Conservation (phyloP, 257 asterid species). For the Petrea volubilis region DNA sequence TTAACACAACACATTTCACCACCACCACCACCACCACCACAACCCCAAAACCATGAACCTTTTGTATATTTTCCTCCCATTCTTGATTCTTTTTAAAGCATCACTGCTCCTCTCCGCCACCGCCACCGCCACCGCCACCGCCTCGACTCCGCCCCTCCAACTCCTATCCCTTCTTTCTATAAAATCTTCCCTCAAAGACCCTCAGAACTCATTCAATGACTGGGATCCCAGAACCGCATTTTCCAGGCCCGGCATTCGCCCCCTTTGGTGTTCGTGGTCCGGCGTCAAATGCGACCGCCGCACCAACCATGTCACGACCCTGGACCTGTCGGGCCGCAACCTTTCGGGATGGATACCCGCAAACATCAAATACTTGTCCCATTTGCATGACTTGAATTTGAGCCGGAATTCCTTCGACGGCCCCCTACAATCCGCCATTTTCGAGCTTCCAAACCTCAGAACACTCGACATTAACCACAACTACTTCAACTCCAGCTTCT, state of each 20-base stretch:
- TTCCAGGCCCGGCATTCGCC: slow-evolving; percentile 36
- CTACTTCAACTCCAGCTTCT: slow-evolving; percentile 61
- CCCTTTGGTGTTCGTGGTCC: slow-evolving; percentile 80
- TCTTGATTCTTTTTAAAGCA: slow-evolving; percentile 24
- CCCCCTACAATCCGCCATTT: slow-evolving; percentile 49
- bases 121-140: slow-evolving; percentile 3
- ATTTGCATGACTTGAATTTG: slow-evolving; percentile 61
- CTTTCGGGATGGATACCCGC: slow-evolving; percentile 68
- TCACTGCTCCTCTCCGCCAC: slow-evolving; percentile 7
- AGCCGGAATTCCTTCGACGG: slow-evolving; percentile 74
- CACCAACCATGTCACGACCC: slow-evolving; percentile 39
- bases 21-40: slow-evolving; percentile 23
- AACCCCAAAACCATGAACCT: slow-evolving; percentile 48
- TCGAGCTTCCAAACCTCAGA: slow-evolving; percentile 53
- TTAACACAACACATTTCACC: slow-evolving; percentile 32
- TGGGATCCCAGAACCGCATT: slow-evolving; percentile 59
- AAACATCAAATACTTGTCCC: slow-evolving; percentile 45
- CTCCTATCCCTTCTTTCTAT: slow-evolving; percentile 60
- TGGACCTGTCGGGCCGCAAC: slow-evolving; percentile 71
- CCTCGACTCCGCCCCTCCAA: slow-evolving; percentile 43
- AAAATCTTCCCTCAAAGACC: slow-evolving; percentile 65
- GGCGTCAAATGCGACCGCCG: slow-evolving; percentile 64
- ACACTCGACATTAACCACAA: slow-evolving; percentile 75
- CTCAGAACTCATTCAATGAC: slow-evolving; percentile 52
- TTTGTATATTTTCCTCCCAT: slow-evolving; percentile 17